These are phyloP conservation scores for Trichophyton schoenleinii DNA, from an alignment of 2,329 filamentous ascomycete genomes.

Conservation along the genomic window DNA sequence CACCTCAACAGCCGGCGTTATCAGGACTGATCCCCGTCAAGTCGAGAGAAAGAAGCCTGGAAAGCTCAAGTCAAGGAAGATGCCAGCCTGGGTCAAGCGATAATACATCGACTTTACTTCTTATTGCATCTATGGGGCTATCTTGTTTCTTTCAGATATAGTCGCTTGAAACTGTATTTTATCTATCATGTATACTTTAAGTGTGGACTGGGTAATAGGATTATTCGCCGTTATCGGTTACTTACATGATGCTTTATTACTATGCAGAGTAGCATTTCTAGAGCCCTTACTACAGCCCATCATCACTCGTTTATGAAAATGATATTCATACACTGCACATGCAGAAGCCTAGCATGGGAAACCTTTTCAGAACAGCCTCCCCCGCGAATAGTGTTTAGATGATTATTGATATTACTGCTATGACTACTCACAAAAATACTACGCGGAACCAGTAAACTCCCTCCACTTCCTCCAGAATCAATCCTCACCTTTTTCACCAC, in stretches of 20 bases:
- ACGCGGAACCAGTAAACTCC: too few relatives aligned
- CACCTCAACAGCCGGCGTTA: conserved; percentile 59
- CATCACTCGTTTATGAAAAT: too few relatives aligned
- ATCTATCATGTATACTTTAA: not conserved
- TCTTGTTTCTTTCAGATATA: not conserved
- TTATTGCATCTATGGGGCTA: not conserved
- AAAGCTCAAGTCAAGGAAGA: conserved; percentile 93
- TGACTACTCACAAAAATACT: too few relatives aligned
- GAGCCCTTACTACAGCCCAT: too few relatives aligned
- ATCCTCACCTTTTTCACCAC: too few relatives aligned
- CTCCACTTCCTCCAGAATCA: too few relatives aligned
- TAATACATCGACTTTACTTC: conserved; percentile 21
- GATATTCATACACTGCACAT: too few relatives aligned
- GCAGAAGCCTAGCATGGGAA: too few relatives aligned
- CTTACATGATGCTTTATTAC: not conserved
- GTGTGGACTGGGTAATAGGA: not conserved
- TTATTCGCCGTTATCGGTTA: not conserved
- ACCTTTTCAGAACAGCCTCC: too few relatives aligned
- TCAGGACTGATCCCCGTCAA: conserved; percentile 78
- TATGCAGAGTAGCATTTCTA: too few relatives aligned
- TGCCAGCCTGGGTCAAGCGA: conserved; percentile 93
- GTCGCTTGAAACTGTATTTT: not conserved
- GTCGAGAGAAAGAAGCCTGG: conserved; percentile 99
- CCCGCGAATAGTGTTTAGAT: too few relatives aligned
- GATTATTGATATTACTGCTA: too few relatives aligned